Conservation (phyloP, 139 green algal species). For the Chlorella sorokiniana region DNA sequence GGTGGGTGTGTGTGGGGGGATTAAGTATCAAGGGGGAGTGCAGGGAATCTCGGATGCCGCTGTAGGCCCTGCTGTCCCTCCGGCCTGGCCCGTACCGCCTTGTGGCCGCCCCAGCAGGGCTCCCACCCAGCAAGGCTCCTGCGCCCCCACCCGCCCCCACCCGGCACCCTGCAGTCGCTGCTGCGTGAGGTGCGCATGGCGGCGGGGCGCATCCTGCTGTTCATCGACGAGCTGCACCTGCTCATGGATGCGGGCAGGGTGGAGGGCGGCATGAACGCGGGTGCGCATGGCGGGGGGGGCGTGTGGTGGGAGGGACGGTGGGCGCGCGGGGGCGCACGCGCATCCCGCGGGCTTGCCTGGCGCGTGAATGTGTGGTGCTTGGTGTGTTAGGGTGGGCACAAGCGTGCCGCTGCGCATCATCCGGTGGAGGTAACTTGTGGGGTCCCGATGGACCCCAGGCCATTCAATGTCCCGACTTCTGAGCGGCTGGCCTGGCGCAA, state of each 20-base stretch:
- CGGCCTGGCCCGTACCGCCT: background rate
- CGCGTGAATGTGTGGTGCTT: no score
- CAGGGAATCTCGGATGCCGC: background rate
- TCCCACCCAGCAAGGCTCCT: background rate
- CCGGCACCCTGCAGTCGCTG: slow-evolving; percentile 40
- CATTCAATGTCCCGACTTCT: no score
- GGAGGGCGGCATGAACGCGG: slow-evolving; percentile 34
- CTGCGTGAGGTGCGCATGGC: slow-evolving; percentile 63
- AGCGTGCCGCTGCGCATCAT: no score
- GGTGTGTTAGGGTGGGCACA: no score
- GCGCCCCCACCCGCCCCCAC: background rate
- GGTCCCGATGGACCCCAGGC: no score
- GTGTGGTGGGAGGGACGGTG: no score
- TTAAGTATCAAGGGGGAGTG: no score
- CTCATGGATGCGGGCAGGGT: slow-evolving; percentile 50
- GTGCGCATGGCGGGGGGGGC: background rate
- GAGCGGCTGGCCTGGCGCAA: background rate
- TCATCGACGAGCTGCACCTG: slow-evolving; percentile 81
- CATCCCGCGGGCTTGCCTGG: no score
- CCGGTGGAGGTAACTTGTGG: no score
- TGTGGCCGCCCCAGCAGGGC: background rate
- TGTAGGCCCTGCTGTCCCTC: no score
- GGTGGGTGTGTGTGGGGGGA: background rate
- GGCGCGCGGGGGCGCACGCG: no score
- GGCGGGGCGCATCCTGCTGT: slow-evolving; percentile 64